phyloP scores from a whole-genome alignment of 192 early-diverging fungal genomes.

The Geosiphon pyriformis region DNA sequence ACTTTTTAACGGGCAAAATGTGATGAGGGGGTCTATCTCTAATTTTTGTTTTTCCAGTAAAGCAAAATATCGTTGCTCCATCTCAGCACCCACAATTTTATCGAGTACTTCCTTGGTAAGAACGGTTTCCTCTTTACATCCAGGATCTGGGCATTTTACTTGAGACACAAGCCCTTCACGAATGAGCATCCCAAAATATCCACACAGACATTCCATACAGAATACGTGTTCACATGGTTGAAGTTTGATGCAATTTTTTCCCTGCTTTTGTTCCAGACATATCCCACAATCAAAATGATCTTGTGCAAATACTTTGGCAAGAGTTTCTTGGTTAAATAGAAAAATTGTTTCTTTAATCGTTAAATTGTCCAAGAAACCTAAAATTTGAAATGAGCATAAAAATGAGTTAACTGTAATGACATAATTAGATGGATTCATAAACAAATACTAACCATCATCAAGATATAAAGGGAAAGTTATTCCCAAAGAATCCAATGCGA shows the following conservation, averaged over 20 bases:
- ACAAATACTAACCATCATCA: slow-evolving; percentile 10
- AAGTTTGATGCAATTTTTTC: slow-evolving; percentile 22
- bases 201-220: slow-evolving; percentile 24
- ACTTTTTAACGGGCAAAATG: slow-evolving; percentile 24
- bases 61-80: slow-evolving; percentile 21
- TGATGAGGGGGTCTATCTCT: slow-evolving; percentile 26
- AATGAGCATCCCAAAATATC: slow-evolving; percentile 31
- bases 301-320: slow-evolving; percentile 12
- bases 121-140: slow-evolving; percentile 14
- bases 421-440: not conserved
- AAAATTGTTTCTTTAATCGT: slow-evolving; percentile 15
- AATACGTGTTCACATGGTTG: slow-evolving; percentile 27
- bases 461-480: slow-evolving; percentile 9
- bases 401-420: not conserved
- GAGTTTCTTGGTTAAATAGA: slow-evolving; percentile 15
- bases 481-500: slow-evolving; percentile 11
- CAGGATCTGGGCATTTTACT: slow-evolving; percentile 30
- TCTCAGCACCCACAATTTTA: slow-evolving; percentile 26
- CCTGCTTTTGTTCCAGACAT: slow-evolving; percentile 30
- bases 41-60: slow-evolving; percentile 23
- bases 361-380: not conserved
- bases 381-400: not conserved
- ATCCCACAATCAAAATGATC: slow-evolving; percentile 28
- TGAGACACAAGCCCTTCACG: slow-evolving; percentile 27
- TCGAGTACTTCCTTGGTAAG: slow-evolving; percentile 18